phyloP scores from a whole-genome alignment of 2,329 filamentous ascomycete species.

The Ophiostoma montium region DNA sequence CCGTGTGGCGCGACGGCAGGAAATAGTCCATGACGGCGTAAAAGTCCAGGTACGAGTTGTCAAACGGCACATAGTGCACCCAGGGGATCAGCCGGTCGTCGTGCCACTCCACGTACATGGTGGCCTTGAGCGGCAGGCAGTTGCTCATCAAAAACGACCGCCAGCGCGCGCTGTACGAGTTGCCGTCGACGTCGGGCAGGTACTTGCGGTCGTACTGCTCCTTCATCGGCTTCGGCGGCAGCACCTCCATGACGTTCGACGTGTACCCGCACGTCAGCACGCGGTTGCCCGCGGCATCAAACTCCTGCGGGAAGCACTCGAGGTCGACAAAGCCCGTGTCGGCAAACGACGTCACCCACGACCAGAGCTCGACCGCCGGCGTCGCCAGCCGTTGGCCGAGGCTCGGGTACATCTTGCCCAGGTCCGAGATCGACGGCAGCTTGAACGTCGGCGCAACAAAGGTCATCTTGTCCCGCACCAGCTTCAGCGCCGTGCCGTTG shows the following conservation, averaged over 20 bases:
- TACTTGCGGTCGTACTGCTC: conserved; percentile 44
- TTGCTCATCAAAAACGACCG: conserved; percentile 47
- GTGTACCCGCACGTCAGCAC: conserved; percentile 25
- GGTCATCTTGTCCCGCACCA: conserved; percentile 26
- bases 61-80: conserved; percentile 59
- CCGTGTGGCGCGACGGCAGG: conserved; percentile 25
- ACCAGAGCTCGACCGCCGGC: conserved; percentile 20
- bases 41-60: conserved; percentile 51
- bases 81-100: conserved; percentile 54
- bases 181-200: conserved; percentile 56
- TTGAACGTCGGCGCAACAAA: conserved; percentile 31
- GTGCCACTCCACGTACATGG: conserved; percentile 62
- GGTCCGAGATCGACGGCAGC: conserved; percentile 23
- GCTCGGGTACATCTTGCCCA: conserved; percentile 22
- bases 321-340: conserved; percentile 30
- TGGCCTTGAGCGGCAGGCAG: conserved; percentile 54
- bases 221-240: conserved; percentile 26
- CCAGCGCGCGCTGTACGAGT: conserved; percentile 47
- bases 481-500: conserved; percentile 43
- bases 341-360: conserved; percentile 27
- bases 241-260: conserved; percentile 21
- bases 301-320: conserved; percentile 20
- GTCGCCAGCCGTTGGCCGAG: conserved; percentile 19
- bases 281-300: conserved; percentile 11
- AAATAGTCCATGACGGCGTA: conserved; percentile 55